A percentile compares a stretch with the other conserved stretches of the same genome.
These are phyloP conservation scores for Debaryomyces subglobosus DNA, from an alignment of 1,139 yeast species.

Conservation along the genomic window DNA sequence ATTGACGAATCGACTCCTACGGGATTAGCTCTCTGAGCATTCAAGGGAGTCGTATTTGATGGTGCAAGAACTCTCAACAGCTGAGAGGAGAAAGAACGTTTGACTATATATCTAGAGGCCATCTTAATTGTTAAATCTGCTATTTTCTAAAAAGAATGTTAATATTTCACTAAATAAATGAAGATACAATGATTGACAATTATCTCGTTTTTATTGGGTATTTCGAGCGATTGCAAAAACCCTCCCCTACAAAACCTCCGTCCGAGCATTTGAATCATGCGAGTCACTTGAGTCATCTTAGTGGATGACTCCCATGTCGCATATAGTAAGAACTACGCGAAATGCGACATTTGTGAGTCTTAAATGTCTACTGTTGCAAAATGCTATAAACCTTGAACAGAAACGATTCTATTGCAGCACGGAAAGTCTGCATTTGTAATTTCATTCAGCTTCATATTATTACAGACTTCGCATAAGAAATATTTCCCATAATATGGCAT, in stretches of 20 bases:
- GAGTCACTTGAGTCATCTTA: slow-evolving; percentile 3
- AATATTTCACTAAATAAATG: not conserved
- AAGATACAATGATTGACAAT: not conserved
- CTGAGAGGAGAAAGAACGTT: not conserved
- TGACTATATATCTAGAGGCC: not conserved
- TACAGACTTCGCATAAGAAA: no score
- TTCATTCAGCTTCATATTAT: no score
- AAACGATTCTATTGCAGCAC: no score
- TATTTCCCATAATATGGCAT: no score
- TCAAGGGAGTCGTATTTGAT: not conserved
- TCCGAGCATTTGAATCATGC: not conserved
- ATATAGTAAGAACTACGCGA: not conserved
- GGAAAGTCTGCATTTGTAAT: no score
- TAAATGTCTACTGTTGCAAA: no score
- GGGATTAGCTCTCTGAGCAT: slow-evolving; percentile 4
- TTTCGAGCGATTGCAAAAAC: slow-evolving; percentile 1
- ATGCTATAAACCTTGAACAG: no score
- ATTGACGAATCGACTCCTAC: slow-evolving; percentile 12
- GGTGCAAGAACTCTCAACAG: not conserved
- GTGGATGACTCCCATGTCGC: slow-evolving; percentile 2
- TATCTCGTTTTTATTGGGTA: slow-evolving; percentile 5
- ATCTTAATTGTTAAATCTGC: not conserved
- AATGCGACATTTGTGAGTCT: not conserved
- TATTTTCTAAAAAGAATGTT: not conserved
- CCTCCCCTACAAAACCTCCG: not conserved